These are phyloP conservation scores for Lachancea kluyveri DNA, from an alignment of 805 yeast species.

Conservation along the genomic window DNA sequence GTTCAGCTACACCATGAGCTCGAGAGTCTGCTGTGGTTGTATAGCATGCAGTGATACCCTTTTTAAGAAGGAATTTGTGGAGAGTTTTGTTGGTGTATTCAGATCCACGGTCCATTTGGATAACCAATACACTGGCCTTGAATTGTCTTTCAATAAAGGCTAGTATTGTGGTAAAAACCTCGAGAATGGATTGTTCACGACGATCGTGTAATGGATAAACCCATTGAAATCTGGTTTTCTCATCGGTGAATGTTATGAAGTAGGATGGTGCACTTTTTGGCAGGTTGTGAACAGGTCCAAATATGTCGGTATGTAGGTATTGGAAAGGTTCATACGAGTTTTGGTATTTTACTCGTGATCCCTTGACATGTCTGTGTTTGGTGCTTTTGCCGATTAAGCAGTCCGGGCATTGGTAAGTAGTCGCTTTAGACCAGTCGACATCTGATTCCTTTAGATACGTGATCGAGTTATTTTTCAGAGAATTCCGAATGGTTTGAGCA, in stretches of 20 bases:
- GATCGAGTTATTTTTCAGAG: too few relatives aligned
- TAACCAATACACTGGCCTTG: too few relatives aligned
- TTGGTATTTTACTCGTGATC: slow-evolving; percentile 7
- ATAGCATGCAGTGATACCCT: slow-evolving; percentile 8
- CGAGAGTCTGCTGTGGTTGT: slow-evolving; percentile 9
- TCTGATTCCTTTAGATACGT: too few relatives aligned
- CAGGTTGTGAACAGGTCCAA: slow-evolving; percentile 9
- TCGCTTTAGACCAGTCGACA: too few relatives aligned
- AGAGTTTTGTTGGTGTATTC: slow-evolving; percentile 8
- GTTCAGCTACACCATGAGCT: slow-evolving; percentile 11
- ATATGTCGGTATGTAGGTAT: slow-evolving; percentile 8
- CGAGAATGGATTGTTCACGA: slow-evolving; percentile 81
- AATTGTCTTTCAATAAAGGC: too few relatives aligned
- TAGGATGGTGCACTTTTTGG: slow-evolving; percentile 3
- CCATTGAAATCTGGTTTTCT: slow-evolving; percentile 9
- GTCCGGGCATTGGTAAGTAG: too few relatives aligned
- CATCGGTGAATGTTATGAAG: slow-evolving; percentile 12
- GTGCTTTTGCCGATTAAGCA: too few relatives aligned
- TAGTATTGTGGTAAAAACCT: too few relatives aligned
- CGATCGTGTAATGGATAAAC: slow-evolving; percentile 8
- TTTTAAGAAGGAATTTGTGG: not conserved
- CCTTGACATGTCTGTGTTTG: too few relatives aligned
- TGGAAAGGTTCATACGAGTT: slow-evolving; percentile 6
- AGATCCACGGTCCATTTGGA: slow-evolving; percentile 9
- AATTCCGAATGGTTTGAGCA: too few relatives aligned